Conservation (phyloP, 2,329 filamentous ascomycete species). For the Rhexocercosporidium sp. region DNA sequence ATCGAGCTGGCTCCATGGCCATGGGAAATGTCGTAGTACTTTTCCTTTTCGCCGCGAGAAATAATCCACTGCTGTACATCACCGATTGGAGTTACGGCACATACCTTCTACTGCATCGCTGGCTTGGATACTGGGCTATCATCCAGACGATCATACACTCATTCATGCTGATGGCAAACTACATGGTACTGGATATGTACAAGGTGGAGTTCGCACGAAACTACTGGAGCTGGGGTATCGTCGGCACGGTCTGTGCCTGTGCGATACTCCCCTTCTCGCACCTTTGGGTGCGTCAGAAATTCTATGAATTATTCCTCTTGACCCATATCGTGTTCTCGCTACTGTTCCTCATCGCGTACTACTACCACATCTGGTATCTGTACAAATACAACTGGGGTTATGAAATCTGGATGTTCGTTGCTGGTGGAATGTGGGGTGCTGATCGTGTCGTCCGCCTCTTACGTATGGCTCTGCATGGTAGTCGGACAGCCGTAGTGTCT, state of each 20-base stretch:
- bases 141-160: not conserved
- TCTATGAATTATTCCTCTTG: conserved; percentile 1
- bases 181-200: not conserved
- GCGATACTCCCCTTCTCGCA: not conserved
- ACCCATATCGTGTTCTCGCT: not conserved
- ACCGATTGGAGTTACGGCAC: conserved; percentile 3
- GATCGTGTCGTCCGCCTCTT: not conserved
- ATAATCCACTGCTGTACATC: not conserved
- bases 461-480: conserved; percentile 1
- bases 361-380: conserved; percentile 5
- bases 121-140: conserved; percentile 2
- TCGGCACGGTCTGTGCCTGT: not conserved
- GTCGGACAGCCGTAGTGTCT: not conserved
- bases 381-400: conserved; percentile 5
- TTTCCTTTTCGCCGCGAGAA: not conserved
- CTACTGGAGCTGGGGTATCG: not conserved
- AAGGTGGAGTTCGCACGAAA: not conserved
- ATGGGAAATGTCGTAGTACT: not conserved
- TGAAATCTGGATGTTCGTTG: conserved; percentile 11
- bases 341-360: conserved; percentile 3
- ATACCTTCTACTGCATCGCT: not conserved
- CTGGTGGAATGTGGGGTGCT: conserved; percentile 1
- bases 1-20: not conserved
- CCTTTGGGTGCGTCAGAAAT: conserved; percentile 3
- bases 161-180: conserved; percentile 6